Base-by-base conservation (phyloP, 106 monocot species). In the Apostasia shenzhenica region DNA sequence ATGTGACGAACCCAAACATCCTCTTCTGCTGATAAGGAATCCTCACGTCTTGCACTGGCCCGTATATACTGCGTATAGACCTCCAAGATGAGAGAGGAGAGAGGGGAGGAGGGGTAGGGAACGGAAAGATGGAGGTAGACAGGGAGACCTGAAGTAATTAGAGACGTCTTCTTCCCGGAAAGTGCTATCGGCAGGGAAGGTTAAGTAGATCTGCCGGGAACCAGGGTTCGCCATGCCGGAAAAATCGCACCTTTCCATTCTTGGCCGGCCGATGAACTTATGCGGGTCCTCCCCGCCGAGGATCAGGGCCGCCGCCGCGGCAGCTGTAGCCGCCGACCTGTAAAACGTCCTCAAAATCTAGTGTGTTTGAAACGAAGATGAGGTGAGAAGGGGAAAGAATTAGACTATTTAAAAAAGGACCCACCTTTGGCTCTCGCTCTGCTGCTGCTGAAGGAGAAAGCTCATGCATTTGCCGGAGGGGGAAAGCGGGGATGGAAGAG, bases 1-100 rank as follows among this genome's bases (percentile, higher is more conserved):
- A 94, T 54, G 90, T 94, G 54, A 94, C 94, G 69, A 94, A 94
- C 56, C 94, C 94, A 58, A 94, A 94, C 94, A 94, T 94, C 52
- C 94, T 66, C 81, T 94, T 94, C 78, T 90, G 94, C 74, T 94
- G 94, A 68, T 90, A 94, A 3, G 94, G 94, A 12, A 94, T 94
- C 41, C 94, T 79, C 68, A 94, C 94, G 58, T 94, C 94, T 71
- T 94, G 94, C 13, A 94, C 94, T 6, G 94, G 94, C n/a, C 94
- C 94, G 55, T 94, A 94, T 70, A 94, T 87, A 76, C 94, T 93
- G 73, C 63, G 52, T 65, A 3, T n/a, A 10, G 1, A 40, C 50
- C 48, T 2, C 26, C 57, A 2, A 3, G 42, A 14, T 3, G 14
- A 43, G 10, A 55, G 26, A 1, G 8, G 46, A 0, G 8, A 41